Evolutionary conservation across 1,284 basidiomycete species (phyloP).

Genomic region (Agroathelia rolfsii): DNA sequence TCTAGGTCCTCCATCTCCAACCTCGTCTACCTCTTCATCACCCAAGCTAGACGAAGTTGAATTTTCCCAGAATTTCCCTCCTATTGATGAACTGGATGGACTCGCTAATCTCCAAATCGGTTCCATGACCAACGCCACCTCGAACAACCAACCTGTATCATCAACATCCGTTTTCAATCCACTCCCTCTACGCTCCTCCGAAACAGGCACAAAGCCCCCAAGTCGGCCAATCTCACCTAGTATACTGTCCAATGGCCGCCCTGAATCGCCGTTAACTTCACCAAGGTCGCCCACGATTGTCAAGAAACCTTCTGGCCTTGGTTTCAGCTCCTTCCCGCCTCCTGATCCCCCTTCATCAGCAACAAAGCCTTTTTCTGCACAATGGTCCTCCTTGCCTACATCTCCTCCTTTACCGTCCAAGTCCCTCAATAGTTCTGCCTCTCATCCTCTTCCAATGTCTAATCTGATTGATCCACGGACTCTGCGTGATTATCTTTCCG

Average conservation of each 20-base stretch:
- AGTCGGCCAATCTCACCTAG: conserved; percentile 63
- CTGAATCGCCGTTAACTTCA: conserved; percentile 1
- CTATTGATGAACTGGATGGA: conserved; percentile 67
- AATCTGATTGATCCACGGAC: conserved; percentile 54
- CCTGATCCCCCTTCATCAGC: conserved; percentile 1
- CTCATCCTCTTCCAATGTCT: conserved; percentile 30
- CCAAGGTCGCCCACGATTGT: conserved; percentile 7
- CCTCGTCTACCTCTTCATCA: conserved; percentile 46
- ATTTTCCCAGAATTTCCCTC: conserved; percentile 56
- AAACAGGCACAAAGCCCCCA: conserved; percentile 48
- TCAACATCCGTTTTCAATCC: conserved; percentile 14
- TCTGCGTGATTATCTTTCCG: conserved; percentile 54
- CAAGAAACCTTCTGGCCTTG: conserved; percentile 15
- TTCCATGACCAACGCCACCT: conserved; percentile 31
- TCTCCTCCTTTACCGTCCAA: conserved; percentile 14
- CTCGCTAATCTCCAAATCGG: conserved; percentile 36
- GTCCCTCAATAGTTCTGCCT: conserved; percentile 9
- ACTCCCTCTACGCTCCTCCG: conserved; percentile 43
- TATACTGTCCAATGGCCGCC: conserved; percentile 14
- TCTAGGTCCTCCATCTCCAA: conserved; percentile 64
- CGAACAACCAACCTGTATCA: conserved; percentile 20
- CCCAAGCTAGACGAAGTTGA: conserved; percentile 33
- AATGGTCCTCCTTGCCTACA: conserved; percentile 9
- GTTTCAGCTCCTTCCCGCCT: conserved; percentile 9
- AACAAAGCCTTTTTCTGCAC: background rate